phyloP scores from a whole-genome alignment of 805 yeast genomes.

The Metschnikowia amazonensis region DNA sequence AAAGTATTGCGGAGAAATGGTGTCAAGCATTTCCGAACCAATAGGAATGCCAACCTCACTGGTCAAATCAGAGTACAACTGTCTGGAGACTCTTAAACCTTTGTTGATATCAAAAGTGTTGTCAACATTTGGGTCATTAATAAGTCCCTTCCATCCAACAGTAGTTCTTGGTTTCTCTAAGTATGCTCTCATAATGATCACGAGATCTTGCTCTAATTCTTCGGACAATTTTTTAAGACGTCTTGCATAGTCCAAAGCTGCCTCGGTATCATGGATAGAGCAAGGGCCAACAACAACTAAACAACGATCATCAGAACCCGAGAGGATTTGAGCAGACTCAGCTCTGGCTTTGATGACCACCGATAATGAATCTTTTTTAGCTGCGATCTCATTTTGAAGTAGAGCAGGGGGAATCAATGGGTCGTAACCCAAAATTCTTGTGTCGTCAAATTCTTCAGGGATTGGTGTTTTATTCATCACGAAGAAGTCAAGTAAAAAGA shows the following conservation, averaged over 20 bases:
- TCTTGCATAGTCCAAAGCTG: conserved; percentile 85
- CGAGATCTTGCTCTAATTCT: conserved; percentile 67
- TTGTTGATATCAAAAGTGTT: conserved; percentile 90
- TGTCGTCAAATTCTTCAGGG: conserved; percentile 69
- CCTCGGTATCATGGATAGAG: conserved; percentile 89
- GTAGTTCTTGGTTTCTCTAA: conserved; percentile 98
- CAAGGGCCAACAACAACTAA: conserved; percentile 95
- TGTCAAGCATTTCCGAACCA: conserved; percentile 97
- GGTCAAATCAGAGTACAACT: conserved; percentile 79
- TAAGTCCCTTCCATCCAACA: conserved; percentile 98
- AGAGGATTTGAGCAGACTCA: conserved; percentile 64
- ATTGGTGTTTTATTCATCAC: conserved; percentile 45
- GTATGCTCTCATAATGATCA: conserved; percentile 95
- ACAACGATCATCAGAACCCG: conserved; percentile 83
- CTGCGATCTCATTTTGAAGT: conserved; percentile 79
- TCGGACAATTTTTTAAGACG: conserved; percentile 57
- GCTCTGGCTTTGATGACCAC: conserved; percentile 74
- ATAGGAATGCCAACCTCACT: conserved; percentile 67
- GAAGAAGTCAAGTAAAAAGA: neutral
- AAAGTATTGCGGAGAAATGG: conserved; percentile 93
- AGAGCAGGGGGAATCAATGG: conserved; percentile 95
- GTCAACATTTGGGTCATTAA: conserved; percentile 95
- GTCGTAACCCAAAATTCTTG: conserved; percentile 82
- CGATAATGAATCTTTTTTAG: conserved; percentile 54
- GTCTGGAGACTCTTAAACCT: conserved; percentile 86